Evolutionary conservation across 1,284 basidiomycete genomes (phyloP), one percentile per base, ranked within the genome.

Genomic region (Irpex rosettiformis): DNA sequence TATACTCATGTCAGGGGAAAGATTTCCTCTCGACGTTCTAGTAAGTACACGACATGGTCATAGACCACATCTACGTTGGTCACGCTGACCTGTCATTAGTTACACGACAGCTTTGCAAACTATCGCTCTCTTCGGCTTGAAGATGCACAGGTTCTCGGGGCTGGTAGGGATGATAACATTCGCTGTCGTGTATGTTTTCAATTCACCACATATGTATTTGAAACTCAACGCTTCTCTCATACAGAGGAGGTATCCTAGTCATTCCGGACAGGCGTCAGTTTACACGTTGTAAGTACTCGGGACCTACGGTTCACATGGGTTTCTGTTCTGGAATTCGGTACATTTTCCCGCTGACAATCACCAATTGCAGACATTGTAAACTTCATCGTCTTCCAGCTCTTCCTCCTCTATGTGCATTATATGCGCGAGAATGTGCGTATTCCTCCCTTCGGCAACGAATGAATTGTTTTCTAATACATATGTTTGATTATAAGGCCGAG

Each of bases 101-200:
- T 80, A 78, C 65, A 75, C 75, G 11, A 77, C 86, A 61, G 90
- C 85, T 10, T 71, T 91, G 29, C 90, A 91, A 66, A 86, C 85
- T 0, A 84, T 94, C 49, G 90, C 84, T 1, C 72, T 94, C 6
- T 91, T 94, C 67, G 91, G 89, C 2, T 71, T 94, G 55, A 84
- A 86, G 64, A 74, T 88, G 65, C 83, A 87, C 60, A 79, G 93
- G 22, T 72, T 89, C 40, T 79, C 84, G 18, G 87, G 88, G 1
- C 74, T 85, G 47, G 56, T 85, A 28, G 87, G 85, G 8, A 82
- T 85, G 0, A 54, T 81, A 8, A 66, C 77, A 52, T 84, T 88
- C 70, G 81, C 87, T 61, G 66, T 86, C 33, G 70, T 88, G 82
- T 88, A 68, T 61, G 85, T 72, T 11, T 40, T 47, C 29, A 13